Conservation (phyloP, 148 eudicot species). For the Oxyria digyna region DNA sequence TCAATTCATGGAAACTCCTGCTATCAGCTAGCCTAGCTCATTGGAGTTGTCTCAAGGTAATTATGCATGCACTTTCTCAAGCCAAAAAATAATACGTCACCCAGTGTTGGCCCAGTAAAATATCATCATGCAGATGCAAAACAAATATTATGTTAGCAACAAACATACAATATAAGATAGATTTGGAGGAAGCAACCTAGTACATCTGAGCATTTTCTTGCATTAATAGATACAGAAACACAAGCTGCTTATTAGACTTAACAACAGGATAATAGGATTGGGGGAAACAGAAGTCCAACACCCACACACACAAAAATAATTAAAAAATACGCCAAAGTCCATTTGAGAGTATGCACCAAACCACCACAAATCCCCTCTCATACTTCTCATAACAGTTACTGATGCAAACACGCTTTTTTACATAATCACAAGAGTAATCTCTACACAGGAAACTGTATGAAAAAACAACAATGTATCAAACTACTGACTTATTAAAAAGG, state of each 20-base stretch:
- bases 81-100: background rate
- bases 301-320: no score
- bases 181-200: background rate
- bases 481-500: background rate
- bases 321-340: background rate
- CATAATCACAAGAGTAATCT: no score
- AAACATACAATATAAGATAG: background rate
- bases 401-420: no score
- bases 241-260: background rate
- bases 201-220: background rate
- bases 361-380: background rate
- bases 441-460: no score
- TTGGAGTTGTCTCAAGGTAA: background rate
- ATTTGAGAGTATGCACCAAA: background rate
- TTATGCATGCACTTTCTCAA: background rate
- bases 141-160: background rate
- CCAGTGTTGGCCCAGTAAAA: background rate
- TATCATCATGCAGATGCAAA: background rate
- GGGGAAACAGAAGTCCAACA: no score
- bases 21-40: background rate
- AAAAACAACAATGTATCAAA: background rate
- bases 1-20: background rate
- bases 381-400: background rate
- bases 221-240: background rate
- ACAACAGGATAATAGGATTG: background rate